Conservation (phyloP, 257 asterid genomes). For the Ilex asprella region DNA sequence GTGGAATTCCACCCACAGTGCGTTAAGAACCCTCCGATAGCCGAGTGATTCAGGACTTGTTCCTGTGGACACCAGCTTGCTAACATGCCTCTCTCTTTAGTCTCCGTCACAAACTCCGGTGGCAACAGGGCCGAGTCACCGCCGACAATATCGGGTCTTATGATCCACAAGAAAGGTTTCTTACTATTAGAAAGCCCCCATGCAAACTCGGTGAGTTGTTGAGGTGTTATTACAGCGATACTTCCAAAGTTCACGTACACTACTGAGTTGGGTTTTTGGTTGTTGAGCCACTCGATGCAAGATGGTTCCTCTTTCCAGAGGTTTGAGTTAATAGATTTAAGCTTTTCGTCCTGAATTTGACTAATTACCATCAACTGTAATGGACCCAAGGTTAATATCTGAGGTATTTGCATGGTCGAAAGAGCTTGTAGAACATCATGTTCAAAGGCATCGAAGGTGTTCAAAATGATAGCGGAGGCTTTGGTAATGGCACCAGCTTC, state of each 20-base stretch:
- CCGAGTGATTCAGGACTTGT: slow-evolving; percentile 38
- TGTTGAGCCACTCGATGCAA: slow-evolving; percentile 39
- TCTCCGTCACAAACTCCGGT: slow-evolving; percentile 31
- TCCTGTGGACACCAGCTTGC: slow-evolving; percentile 53
- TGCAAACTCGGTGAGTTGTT: slow-evolving; percentile 43
- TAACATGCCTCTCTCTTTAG: slow-evolving; percentile 35
- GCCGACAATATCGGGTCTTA: slow-evolving; percentile 38
- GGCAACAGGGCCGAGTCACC: slow-evolving; percentile 44
- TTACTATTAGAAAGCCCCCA: slow-evolving; percentile 47
- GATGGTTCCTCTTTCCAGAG: slow-evolving; percentile 43
- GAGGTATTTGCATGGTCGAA: slow-evolving; percentile 19
- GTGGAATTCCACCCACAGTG: slow-evolving; percentile 61
- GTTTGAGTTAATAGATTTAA: slow-evolving; percentile 20
- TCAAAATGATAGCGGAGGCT: slow-evolving; percentile 35
- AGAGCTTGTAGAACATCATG: slow-evolving; percentile 23
- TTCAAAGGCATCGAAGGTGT: slow-evolving; percentile 49
- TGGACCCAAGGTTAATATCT: slow-evolving; percentile 34
- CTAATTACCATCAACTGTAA: slow-evolving; percentile 27
- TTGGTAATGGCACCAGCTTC: slow-evolving; percentile 19
- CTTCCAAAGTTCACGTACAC: slow-evolving; percentile 58
- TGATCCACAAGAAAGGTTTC: slow-evolving; percentile 45
- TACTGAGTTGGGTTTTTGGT: slow-evolving; percentile 27
- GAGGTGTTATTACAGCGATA: slow-evolving; percentile 33
- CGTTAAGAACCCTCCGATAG: slow-evolving; percentile 46
- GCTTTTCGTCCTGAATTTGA: slow-evolving; percentile 20